Base-by-base conservation (phyloP, 2,329 filamentous ascomycete genomes). In the Coniella lustricola region DNA sequence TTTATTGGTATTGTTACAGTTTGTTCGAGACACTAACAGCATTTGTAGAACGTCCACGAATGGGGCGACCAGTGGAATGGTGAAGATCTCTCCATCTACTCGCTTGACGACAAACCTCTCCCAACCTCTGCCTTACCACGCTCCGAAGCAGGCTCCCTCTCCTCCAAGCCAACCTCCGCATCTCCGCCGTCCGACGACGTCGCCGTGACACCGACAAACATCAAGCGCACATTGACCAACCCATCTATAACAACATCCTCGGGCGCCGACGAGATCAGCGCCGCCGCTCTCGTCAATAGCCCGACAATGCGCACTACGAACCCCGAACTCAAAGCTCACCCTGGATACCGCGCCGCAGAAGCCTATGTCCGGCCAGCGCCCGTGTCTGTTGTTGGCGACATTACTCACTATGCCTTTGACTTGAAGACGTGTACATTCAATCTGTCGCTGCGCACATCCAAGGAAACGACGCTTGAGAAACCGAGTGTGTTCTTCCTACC, bases 21-120 rank as follows among this genome's bases (percentile, higher is more conserved):
- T 25, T 20, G 3, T 7, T 4, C 16, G 4, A 3, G 12, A 48
- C 56, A 54, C 54, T 67, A 49, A 53, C 34, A 49, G 45, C 33
- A 39, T 10, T 3, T 10, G 17, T 56, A 87, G 76, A 98, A 97
- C 62, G 84, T 85, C 53, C 93, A 98, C 62, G 74, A 84, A 60
- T 84, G 87, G 68, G 93, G 93, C 47, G 93, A 98, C 60, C 82
- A 89, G 56, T 98, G 93, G 93, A 98, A 98, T 57, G 93, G 93
- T 40, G 93, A 98, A 65, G 93, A 98, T 63, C 69, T 98, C 31
- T 96, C 90, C 4, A 93, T 98, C 47, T 85, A 82, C 62, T 96
- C 89, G 0, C 58, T 80, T 4, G 90, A 98, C 62, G 94, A 98
- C 64, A 83, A 81, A 47, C 67, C 73, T 14, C 63, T 84, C 34